A percentile compares a stretch with the other conserved stretches of the same genome.
Evolutionary conservation across 805 yeast genomes (phyloP).

Genomic region (Trichomonascus vanleenenianus): DNA sequence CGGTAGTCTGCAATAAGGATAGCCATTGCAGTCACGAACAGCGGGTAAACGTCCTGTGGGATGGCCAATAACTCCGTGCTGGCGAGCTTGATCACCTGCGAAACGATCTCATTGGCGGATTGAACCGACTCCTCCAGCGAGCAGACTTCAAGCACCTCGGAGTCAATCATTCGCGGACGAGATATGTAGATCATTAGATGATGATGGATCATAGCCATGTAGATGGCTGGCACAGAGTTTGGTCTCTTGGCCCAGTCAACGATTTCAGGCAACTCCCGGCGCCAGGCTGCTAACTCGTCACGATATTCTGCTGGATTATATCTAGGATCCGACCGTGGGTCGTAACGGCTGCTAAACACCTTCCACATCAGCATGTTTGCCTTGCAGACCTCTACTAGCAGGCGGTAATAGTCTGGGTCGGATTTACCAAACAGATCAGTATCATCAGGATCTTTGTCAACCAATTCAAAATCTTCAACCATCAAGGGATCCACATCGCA

Average conservation of each 20-base stretch:
- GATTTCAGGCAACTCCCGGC: constrained; percentile 2
- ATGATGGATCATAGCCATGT: constrained; percentile 6
- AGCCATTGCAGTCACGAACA: constrained; percentile 10
- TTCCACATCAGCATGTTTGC: constrained; percentile 3
- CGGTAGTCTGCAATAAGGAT: constrained; percentile 1
- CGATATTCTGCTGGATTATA: not conserved
- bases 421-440: constrained; percentile 4
- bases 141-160: constrained; percentile 4
- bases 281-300: constrained; percentile 5
- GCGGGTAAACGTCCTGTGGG: constrained; percentile 9
- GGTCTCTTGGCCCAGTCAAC: constrained; percentile 7
- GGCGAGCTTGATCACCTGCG: constrained; percentile 3
- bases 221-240: constrained; percentile 1
- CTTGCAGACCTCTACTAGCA: constrained; percentile 9
- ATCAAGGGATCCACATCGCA: constrained; percentile 13
- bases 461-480: constrained; percentile 8
- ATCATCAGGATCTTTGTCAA: constrained; percentile 4
- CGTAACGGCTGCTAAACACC: constrained; percentile 6
- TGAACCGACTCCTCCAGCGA: constrained; percentile 8
- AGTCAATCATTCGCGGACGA: constrained; percentile 8
- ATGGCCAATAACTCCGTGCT: constrained; percentile 1
- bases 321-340: constrained; percentile 4
- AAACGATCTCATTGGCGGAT: constrained; percentile 7
- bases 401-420: constrained; percentile 1
- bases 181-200: constrained; percentile 11